phyloP scores from a whole-genome alignment of 345 rosid genomes.

The Sonneratia alba region DNA sequence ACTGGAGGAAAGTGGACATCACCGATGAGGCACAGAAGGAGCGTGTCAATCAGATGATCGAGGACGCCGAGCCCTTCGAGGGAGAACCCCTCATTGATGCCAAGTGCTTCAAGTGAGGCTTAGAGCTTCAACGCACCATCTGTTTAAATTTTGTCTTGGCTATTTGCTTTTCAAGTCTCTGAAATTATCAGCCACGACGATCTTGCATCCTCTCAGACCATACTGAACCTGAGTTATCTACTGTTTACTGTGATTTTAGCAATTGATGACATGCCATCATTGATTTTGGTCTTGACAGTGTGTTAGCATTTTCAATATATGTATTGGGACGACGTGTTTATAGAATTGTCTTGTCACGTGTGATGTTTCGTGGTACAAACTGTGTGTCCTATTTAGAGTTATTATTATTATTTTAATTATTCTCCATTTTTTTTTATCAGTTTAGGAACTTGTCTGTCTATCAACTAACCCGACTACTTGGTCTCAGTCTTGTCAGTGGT shows the following conservation, averaged over 20 bases:
- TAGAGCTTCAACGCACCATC: no score
- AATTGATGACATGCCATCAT: not conserved
- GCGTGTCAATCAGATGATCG: slow-evolving; percentile 90
- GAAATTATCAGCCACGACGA: not conserved
- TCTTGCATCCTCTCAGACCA: not conserved
- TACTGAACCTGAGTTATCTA: not conserved
- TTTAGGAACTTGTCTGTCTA: no score
- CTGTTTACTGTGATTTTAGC: not conserved
- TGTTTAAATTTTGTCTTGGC: not conserved
- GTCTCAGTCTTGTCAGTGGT: no score
- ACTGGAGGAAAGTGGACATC: slow-evolving; percentile 83
- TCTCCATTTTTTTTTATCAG: no score
- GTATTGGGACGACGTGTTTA: not conserved
- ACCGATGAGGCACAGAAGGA: slow-evolving; percentile 83
- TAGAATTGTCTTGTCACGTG: not conserved
- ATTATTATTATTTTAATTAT: no score
- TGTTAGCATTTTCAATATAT: not conserved
- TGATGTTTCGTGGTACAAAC: no score
- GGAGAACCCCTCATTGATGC: slow-evolving; percentile 92
- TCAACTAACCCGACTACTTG: no score
- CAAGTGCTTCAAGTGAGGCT: slow-evolving; percentile 81
- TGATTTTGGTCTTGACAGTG: not conserved
- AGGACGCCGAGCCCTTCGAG: slow-evolving; percentile 86
- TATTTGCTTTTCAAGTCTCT: not conserved
- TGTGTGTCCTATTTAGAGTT: no score